Evolutionary conservation across 139 green algal genomes (phyloP).

Genomic region (Picochlorum sp.): DNA sequence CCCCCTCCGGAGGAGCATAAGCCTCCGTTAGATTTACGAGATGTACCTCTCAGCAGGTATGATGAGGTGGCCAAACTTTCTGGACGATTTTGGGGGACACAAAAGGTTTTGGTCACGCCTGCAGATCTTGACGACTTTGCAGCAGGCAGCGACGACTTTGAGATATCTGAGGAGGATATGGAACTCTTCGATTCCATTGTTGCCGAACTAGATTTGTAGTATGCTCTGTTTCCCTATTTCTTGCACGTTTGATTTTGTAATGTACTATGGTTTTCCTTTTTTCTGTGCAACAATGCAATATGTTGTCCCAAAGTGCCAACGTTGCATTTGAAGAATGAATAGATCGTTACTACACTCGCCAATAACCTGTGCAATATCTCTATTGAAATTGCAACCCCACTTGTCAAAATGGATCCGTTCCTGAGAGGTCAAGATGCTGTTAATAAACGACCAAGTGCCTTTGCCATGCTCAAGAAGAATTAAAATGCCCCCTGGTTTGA

Average conservation of each 20-base stretch:
- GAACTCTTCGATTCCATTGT: not conserved
- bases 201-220: not conserved
- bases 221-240: too few species aligned
- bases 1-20: constrained; percentile 2
- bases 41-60: constrained; percentile 3
- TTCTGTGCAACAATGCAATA: constrained; percentile 43
- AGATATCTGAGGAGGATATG: constrained; percentile 5
- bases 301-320: constrained; percentile 70
- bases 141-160: not conserved
- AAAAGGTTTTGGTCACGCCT: constrained; percentile 2
- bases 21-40: constrained; percentile 16
- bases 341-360: constrained; percentile 37
- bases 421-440: constrained; percentile 35
- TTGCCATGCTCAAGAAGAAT: constrained; percentile 63
- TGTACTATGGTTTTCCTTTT: not conserved
- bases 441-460: constrained; percentile 34
- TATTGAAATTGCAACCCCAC: constrained; percentile 77
- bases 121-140: not conserved
- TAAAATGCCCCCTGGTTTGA: constrained; percentile 45
- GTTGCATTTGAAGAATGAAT: constrained; percentile 31
- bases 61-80: constrained; percentile 3
- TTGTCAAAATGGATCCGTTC: constrained; percentile 39
- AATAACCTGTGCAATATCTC: constrained; percentile 58
- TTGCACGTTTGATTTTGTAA: too few species aligned
- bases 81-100: constrained; percentile 1